Evolutionary conservation across 208 protist genomes (phyloP), one percentile per base, ranked within the genome.

Genomic region (Trypanosoma scelopori): DNA sequence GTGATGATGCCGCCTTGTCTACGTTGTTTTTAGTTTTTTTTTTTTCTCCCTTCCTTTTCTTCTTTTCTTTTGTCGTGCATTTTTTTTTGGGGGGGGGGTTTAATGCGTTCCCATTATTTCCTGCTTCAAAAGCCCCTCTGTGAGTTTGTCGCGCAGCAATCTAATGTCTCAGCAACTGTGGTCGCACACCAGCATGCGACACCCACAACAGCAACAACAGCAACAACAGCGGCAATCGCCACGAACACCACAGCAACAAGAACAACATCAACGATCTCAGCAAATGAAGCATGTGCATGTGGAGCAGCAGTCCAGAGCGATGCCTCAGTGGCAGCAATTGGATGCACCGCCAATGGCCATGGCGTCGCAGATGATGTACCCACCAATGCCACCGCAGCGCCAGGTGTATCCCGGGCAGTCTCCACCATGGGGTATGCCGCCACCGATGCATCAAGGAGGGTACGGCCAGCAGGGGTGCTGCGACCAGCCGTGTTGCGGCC

Each of bases 181-280:
- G n/a, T n/a, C n/a, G n/a, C n/a, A n/a, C n/a, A n/a, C n/a, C n/a
- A n/a, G n/a, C n/a, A n/a, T n/a, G n/a, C n/a, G n/a, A n/a, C n/a
- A n/a, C n/a, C 43, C 32, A 45, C 53, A 58, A 5, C 37, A 25
- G 32, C 53, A 58, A n/a, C 23, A 23, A 58, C 37, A 58, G 7
- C 32, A 5, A 58, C 53, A 58, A 45, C 53, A 5, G 43, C 23
- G 30, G 6, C 16, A 41, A 20, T 7, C 3, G 30, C 5, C 11
- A 56, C 30, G 22, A 56, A 9, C 23, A 56, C 75, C 74, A 45
- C 71, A 65, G 48, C 56, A 70, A 25, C 63, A n/a, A n/a, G n/a
- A n/a, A n/a, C n/a, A n/a, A n/a, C n/a, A n/a, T n/a, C n/a, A n/a
- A n/a, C n/a, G n/a, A n/a, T n/a, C n/a, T n/a, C n/a, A 59, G 32